A percentile compares a stretch with the other conserved stretches of the same genome.
Conservation (phyloP, 345 rosid species). For the Ceriops decandra region DNA sequence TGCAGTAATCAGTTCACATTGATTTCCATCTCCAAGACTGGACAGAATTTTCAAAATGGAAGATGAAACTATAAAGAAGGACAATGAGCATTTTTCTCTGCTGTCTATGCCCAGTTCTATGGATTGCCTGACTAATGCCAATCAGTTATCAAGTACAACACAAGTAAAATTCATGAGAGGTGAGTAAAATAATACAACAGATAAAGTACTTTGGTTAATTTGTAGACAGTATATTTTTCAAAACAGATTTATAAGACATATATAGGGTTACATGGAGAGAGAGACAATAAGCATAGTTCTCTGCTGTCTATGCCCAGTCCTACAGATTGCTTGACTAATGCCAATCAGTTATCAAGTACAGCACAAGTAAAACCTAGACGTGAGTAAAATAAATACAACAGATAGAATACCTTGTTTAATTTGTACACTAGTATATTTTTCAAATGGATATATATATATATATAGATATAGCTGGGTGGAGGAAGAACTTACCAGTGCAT, state of each 20-base stretch:
- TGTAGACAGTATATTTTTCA: not conserved
- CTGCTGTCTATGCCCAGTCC: not conserved
- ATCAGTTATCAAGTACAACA: not conserved
- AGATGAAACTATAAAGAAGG: too few relatives aligned
- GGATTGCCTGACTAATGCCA: not conserved
- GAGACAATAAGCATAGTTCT: not conserved
- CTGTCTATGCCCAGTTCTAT: not conserved
- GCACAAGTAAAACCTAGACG: not conserved
- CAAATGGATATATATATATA: not conserved
- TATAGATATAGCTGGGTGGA: not conserved
- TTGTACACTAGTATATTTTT: not conserved
- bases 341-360: not conserved
- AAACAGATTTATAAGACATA: not conserved
- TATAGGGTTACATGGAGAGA: not conserved
- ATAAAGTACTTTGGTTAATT: not conserved
- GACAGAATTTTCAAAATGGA: too few relatives aligned
- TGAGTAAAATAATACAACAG: not conserved
- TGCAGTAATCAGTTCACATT: not conserved
- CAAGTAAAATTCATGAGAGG: not conserved
- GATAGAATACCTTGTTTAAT: not conserved
- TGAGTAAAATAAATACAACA: not conserved
- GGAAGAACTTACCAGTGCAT: constrained; percentile 64
- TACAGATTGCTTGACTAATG: not conserved
- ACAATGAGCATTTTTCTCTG: not conserved
- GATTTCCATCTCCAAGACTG: not conserved